Base-by-base conservation (phyloP, 768 basidiomycete species). In the Cyclocybe aegerita region DNA sequence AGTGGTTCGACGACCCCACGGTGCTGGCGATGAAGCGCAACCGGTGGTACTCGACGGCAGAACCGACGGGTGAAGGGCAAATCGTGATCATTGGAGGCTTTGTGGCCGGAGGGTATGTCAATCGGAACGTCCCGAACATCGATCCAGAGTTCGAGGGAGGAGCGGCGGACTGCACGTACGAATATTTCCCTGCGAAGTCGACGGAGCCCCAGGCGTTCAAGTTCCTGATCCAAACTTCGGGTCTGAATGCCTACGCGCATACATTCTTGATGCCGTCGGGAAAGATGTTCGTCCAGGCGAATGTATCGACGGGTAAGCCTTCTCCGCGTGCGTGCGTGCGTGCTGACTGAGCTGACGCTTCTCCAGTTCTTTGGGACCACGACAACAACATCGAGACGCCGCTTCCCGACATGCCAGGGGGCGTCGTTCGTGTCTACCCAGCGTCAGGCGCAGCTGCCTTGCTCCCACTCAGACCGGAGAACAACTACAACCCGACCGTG, bases 401-500 rank as follows among this genome's bases (percentile, higher is more conserved):
- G 1, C 75, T 90, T 6, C 88, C 89, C 2, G 69, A 79, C 55
- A 90, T 89, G 87, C 89, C 88, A 1, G 72, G 74, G 31, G 69
- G 75, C 36, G 82, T 94, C 39, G 81, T 80, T 16, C 85, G 92
- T 17, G 88, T 91, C 2, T 94, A 94, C 62, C 93, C 93, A 6
- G 94, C 88, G 0, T 92, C 92, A 7, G 92, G 90, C 30, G 94
- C 86, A 0, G 79, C 78, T 3, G 88, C 87, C 39, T 91, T 98
- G 88, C 79, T 98, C 0, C 94, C 95, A 5, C 78, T 98, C 16
- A 94, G 90, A 1, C 86, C 89, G 6, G 86, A 76, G 16, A 96
- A 95, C 72, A 86, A 90, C 63, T 98, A 89, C 66, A 80, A 76
- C 0, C 90, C 87, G 0, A 90, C 91, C 0, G 65, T 96, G 39